Evolutionary conservation across 352 stramenopile species (phyloP).

Genomic region (Peronospora farinosa): DNA sequence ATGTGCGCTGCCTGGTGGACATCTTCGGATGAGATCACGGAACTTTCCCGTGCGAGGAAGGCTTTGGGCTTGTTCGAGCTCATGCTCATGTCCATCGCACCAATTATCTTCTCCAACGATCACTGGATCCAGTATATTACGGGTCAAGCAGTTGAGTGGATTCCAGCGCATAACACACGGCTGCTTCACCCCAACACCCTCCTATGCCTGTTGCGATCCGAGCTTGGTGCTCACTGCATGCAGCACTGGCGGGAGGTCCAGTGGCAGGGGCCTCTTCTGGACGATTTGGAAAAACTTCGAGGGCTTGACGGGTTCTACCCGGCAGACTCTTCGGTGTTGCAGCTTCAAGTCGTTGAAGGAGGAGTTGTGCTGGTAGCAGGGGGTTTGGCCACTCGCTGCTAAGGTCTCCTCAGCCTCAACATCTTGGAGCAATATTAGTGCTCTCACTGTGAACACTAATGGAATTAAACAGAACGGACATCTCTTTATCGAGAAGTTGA

Average conservation of each 20-base stretch:
- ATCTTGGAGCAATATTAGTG: slow-evolving; percentile 1
- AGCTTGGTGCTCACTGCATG: background rate
- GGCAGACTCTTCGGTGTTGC: background rate
- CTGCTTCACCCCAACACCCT: background rate
- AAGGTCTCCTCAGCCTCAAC: background rate
- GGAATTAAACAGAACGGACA: background rate
- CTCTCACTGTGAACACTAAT: background rate
- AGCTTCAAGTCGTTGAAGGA: background rate
- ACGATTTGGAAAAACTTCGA: background rate
- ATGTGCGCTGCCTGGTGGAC: no score
- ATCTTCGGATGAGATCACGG: background rate
- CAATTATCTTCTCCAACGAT: background rate
- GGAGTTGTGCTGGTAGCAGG: background rate
- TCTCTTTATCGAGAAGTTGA: background rate
- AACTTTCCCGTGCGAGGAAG: background rate
- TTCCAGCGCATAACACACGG: background rate
- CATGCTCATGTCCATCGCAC: background rate
- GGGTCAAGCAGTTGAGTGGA: background rate
- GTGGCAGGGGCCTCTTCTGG: background rate
- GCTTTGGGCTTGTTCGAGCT: slow-evolving; percentile 1
- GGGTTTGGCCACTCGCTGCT: background rate
- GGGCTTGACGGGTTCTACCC: background rate
- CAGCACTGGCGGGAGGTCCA: background rate
- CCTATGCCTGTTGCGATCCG: background rate
- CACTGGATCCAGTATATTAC: slow-evolving; percentile 3